Percentiles rank a stretch among this genome's conserved stretches.
Conservation (phyloP, 345 rosid species). For the Salix purpurea region DNA sequence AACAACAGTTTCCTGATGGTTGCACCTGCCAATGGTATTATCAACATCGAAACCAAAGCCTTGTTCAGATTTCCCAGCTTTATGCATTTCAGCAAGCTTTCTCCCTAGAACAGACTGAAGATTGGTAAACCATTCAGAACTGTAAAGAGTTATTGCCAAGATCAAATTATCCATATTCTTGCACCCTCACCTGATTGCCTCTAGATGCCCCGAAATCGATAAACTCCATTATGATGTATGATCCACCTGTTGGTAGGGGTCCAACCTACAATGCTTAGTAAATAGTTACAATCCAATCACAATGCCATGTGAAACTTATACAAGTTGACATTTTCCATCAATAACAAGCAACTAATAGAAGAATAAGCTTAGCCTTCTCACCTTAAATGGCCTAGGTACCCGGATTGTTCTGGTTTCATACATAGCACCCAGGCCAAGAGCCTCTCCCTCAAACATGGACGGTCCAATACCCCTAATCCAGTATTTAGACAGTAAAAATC, state of each 20-base stretch:
- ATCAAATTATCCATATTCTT: slow-evolving; percentile 7
- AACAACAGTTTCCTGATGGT: background rate
- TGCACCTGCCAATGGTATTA: slow-evolving; percentile 89
- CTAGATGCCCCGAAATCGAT: slow-evolving; percentile 74
- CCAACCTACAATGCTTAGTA: slow-evolving; percentile 52
- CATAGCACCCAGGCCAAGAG: slow-evolving; percentile 89
- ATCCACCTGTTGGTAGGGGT: slow-evolving; percentile 67
- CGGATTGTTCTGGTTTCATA: slow-evolving; percentile 65
- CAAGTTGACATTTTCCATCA: background rate
- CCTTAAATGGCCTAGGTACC: slow-evolving; percentile 86
- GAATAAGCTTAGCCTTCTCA: slow-evolving; percentile 19
- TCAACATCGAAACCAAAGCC: slow-evolving; percentile 90
- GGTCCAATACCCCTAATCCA: slow-evolving; percentile 71
- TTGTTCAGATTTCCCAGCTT: slow-evolving; percentile 68
- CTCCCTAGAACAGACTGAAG: slow-evolving; percentile 69
- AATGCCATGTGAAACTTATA: background rate
- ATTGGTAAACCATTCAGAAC: slow-evolving; percentile 20
- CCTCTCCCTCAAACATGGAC: slow-evolving; percentile 84
- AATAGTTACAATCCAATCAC: slow-evolving; percentile 5
- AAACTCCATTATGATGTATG: slow-evolving; percentile 87
- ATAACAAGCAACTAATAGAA: background rate
- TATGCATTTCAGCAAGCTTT: slow-evolving; percentile 95
- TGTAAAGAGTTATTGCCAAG: slow-evolving; percentile 2
- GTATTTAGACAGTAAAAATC: slow-evolving; percentile 4
- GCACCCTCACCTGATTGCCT: slow-evolving; percentile 64